phyloP scores from a whole-genome alignment of 768 basidiomycete genomes.

The Amanita inopinata region DNA sequence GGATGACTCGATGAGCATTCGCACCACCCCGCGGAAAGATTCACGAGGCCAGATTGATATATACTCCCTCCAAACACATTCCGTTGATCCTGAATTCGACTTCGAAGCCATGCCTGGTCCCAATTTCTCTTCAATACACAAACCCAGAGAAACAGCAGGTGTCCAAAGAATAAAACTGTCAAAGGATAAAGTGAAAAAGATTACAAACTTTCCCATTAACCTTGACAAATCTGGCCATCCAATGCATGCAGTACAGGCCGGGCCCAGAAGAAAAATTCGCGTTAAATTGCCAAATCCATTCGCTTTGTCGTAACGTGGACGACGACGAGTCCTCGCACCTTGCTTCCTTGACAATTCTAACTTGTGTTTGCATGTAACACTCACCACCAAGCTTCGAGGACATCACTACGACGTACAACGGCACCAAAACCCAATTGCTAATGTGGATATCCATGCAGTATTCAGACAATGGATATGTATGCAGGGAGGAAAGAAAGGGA shows the following conservation, averaged over 20 bases:
- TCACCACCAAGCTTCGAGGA: no score
- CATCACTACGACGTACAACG: no score
- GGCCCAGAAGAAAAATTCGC: conserved; percentile 24
- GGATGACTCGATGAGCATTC: background rate
- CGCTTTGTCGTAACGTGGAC: background rate
- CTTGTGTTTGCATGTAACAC: background rate
- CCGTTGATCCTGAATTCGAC: conserved; percentile 17
- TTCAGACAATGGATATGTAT: background rate
- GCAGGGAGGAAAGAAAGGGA: background rate
- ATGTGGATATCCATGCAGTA: background rate
- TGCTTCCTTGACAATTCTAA: background rate
- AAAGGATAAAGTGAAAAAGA: conserved; percentile 9
- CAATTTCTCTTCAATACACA: conserved; percentile 23
- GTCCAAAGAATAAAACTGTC: conserved; percentile 16
- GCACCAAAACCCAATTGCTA: background rate
- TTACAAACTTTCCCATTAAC: conserved; percentile 22
- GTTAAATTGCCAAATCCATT: no score
- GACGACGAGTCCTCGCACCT: background rate
- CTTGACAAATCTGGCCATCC: conserved; percentile 30
- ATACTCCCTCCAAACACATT: conserved; percentile 2
- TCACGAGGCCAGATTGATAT: conserved; percentile 6
- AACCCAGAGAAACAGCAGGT: conserved; percentile 5
- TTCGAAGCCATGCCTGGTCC: conserved; percentile 32
- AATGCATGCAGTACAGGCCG: conserved; percentile 24
- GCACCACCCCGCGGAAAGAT: background rate